Evolutionary conservation across 1,139 yeast genomes (phyloP).

Genomic region (Saccharomyces pastorianus): DNA sequence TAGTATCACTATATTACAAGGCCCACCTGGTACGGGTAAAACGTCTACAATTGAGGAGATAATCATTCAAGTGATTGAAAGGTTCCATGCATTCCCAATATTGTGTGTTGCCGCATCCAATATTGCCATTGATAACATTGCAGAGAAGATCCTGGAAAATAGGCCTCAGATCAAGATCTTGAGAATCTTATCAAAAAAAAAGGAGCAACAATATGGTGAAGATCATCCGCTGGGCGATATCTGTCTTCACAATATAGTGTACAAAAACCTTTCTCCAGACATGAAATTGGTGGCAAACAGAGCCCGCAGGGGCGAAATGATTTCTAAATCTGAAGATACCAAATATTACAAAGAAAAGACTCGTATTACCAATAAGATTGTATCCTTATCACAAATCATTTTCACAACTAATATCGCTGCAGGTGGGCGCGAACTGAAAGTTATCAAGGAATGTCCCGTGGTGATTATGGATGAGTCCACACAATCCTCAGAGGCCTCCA

Average conservation of each 20-base stretch:
- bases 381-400: slow-evolving; percentile 59
- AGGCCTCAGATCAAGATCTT: slow-evolving; percentile 42
- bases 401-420: slow-evolving; percentile 67
- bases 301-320: slow-evolving; percentile 36
- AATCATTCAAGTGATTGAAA: slow-evolving; percentile 50
- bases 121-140: slow-evolving; percentile 69
- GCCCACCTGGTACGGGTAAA: slow-evolving; percentile 67
- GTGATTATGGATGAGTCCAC: slow-evolving; percentile 68
- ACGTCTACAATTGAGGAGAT: slow-evolving; percentile 61
- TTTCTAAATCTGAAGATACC: slow-evolving; percentile 42
- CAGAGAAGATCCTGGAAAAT: slow-evolving; percentile 51
- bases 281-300: slow-evolving; percentile 39
- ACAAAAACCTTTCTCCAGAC: slow-evolving; percentile 40
- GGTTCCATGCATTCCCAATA: slow-evolving; percentile 52
- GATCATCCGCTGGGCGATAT: slow-evolving; percentile 50
- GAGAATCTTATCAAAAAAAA: slow-evolving; percentile 53
- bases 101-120: slow-evolving; percentile 70
- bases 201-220: slow-evolving; percentile 51
- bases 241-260: slow-evolving; percentile 56
- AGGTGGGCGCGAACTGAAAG: slow-evolving; percentile 56
- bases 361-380: slow-evolving; percentile 41
- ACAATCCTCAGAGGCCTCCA: slow-evolving; percentile 63
- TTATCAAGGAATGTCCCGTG: slow-evolving; percentile 50
- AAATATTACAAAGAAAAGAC: slow-evolving; percentile 41
- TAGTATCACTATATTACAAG: slow-evolving; percentile 55